These are phyloP conservation scores for Cryptosporidium tyzzeri DNA, from an alignment of 169 alveolate species.

Conservation along the genomic window DNA sequence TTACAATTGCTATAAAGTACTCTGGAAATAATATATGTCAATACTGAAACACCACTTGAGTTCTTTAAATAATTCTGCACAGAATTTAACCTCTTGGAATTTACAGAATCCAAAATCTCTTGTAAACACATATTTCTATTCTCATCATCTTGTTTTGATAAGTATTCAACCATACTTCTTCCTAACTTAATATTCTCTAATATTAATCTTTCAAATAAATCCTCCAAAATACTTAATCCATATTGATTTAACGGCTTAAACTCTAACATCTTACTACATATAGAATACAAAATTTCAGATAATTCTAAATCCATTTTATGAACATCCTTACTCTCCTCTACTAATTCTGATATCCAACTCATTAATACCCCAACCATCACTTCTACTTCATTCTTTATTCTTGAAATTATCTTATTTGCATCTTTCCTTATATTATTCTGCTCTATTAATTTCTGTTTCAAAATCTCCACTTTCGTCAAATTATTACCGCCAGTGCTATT, in stretches of 20 bases:
- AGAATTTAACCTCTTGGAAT: not conserved
- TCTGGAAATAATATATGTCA: conserved; percentile 41
- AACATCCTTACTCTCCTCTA: not conserved
- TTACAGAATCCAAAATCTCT: not conserved
- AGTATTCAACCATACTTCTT: conserved; percentile 8
- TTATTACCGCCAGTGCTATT: not conserved
- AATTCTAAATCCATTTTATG: not conserved
- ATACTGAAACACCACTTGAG: conserved; percentile 35
- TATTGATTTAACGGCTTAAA: conserved; percentile 17
- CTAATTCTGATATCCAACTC: not conserved
- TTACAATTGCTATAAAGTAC: conserved; percentile 16
- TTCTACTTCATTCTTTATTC: not conserved
- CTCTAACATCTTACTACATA: conserved; percentile 32
- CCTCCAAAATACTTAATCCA: not conserved
- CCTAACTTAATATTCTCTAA: conserved; percentile 4
- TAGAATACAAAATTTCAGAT: conserved; percentile 13
- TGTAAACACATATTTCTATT: not conserved
- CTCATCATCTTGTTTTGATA: not conserved
- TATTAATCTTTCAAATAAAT: not conserved
- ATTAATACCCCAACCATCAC: conserved; percentile 1
- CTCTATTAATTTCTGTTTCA: conserved; percentile 16
- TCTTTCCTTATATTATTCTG: conserved; percentile 29
- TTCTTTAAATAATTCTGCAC: not conserved
- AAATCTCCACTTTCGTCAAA: conserved; percentile 48
- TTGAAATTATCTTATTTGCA: conserved; percentile 10